These are phyloP conservation scores for Mediolabrus comicus DNA, from an alignment of 108 stramenopile genomes.

Conservation along the genomic window DNA sequence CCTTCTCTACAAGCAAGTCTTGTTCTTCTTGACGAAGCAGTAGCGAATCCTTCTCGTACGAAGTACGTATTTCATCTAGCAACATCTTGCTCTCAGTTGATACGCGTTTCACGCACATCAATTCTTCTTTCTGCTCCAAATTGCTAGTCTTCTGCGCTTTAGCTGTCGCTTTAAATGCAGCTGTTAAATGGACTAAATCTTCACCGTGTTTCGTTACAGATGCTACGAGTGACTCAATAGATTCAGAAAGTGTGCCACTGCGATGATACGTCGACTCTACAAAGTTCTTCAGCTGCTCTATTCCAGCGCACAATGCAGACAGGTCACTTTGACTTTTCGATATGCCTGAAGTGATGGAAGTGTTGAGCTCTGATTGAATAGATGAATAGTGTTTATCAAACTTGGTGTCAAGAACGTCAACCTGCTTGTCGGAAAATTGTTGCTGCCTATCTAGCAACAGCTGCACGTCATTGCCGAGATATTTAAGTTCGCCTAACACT, in stretches of 20 bases:
- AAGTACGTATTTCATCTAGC: constrained; percentile 5
- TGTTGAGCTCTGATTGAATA: too few relatives aligned
- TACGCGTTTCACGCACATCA: constrained; percentile 5
- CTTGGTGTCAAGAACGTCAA: not conserved
- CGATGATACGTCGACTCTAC: not conserved
- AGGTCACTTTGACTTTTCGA: constrained; percentile 13
- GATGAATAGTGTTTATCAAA: not conserved
- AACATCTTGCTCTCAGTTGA: not conserved
- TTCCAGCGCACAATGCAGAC: constrained; percentile 5
- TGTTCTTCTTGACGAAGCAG: not conserved
- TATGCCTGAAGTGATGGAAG: constrained; percentile 7
- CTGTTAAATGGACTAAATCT: constrained; percentile 7
- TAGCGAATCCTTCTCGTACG: not conserved
- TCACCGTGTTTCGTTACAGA: constrained; percentile 12
- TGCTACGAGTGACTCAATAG: constrained; percentile 2
- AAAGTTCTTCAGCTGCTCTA: constrained; percentile 7
- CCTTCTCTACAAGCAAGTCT: constrained; percentile 1
- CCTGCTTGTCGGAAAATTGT: not conserved
- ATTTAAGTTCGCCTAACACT: not conserved
- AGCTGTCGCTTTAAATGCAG: constrained; percentile 2
- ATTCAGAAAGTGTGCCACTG: constrained; percentile 5
- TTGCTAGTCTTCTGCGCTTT: constrained; percentile 12
- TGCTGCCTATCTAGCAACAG: not conserved
- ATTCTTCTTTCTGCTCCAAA: constrained; percentile 5
- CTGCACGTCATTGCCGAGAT: not conserved